Base-by-base conservation (phyloP, 306 rosid genomes). In the Pterocarpus macrocarpus region DNA sequence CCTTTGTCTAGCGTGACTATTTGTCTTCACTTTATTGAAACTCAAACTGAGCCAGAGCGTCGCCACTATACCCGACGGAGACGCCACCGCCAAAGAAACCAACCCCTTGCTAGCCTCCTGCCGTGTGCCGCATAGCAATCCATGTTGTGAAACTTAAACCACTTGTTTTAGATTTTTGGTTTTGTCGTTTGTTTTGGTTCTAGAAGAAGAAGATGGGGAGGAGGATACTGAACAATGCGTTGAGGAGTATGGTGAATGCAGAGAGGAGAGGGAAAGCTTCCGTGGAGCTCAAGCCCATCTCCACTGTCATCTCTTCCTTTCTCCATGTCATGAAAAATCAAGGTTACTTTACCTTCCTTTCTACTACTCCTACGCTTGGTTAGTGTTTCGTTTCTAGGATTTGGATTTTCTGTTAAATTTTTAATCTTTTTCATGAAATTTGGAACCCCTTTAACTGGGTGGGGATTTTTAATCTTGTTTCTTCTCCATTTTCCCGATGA, bases 221-320 rank as follows among this genome's bases (percentile, higher is more conserved):
- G 84, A 90, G 93, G 85, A 90, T 92, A 32, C 52, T 94, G 87
- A 94, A 90, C 15, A 91, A 94, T 56, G 98, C 98, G 1, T 80
- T 90, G 77, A 89, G 97, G 82, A 65, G 88, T 33, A 88, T 94
- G 53, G 98, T 94, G 76, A 94, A 94, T 80, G 98, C 97, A 0
- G 96, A 94, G 87, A 89, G 55, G 80, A 90, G 98, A 80, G 87
- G 92, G 14, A 92, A 94, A 85, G 67, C 95, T 62, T 49, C 63
- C 12, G 98, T 94, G 83, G 95, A 94, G 76, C 81, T 92, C 83
- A 79, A 86, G 38, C 97, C 93, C 32, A 89, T 89, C 76, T 94
- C 97, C 71, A 83, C 92, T 2, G 93, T 89, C 64, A 94, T 92
- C 62, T 89, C 97, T 71, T 90, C 97, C 14, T 92, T 94, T 86